Conservation (phyloP, 2,329 filamentous ascomycete species). For the Byssothecium circinans region DNA sequence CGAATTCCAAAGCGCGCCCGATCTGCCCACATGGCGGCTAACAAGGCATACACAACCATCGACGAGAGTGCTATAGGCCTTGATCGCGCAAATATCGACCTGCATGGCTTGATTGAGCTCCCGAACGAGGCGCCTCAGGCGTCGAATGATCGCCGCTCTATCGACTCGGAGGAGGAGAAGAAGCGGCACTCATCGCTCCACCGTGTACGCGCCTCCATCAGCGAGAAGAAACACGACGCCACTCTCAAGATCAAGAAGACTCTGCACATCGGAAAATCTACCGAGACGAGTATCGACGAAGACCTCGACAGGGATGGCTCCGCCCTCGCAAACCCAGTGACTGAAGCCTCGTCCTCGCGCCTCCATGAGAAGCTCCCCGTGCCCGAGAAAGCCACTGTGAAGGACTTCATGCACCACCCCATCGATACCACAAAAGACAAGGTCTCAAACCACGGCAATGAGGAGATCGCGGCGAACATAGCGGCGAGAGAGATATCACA, state of each 20-base stretch:
- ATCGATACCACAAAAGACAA: constrained; percentile 28
- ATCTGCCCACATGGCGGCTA: neutral
- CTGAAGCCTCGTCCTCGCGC: constrained; percentile 19
- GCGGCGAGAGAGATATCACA: constrained; percentile 50
- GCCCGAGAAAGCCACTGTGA: constrained; percentile 24
- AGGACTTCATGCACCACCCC: constrained; percentile 29
- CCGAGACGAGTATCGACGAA: constrained; percentile 10
- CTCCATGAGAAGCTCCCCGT: constrained; percentile 17
- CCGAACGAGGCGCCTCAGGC: neutral
- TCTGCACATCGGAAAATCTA: constrained; percentile 25
- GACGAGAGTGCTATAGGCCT: constrained; percentile 13
- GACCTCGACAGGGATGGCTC: constrained; percentile 9
- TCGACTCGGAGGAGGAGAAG: too few species aligned
- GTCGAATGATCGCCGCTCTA: too few species aligned
- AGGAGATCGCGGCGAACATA: constrained; percentile 31
- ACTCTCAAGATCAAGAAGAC: constrained; percentile 25
- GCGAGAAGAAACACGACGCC: constrained; percentile 22
- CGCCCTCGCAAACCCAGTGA: constrained; percentile 18
- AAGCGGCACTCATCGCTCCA: too few species aligned
- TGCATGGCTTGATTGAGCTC: constrained; percentile 12
- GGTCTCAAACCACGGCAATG: constrained; percentile 21
- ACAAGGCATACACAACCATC: constrained; percentile 4
- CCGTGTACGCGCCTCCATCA: constrained; percentile 15
- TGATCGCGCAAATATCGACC: constrained; percentile 16
- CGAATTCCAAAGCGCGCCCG: neutral